Evolutionary conservation across 2,329 filamentous ascomycete genomes (phyloP).

Genomic region (Pseudophaeomoniella oleicola): DNA sequence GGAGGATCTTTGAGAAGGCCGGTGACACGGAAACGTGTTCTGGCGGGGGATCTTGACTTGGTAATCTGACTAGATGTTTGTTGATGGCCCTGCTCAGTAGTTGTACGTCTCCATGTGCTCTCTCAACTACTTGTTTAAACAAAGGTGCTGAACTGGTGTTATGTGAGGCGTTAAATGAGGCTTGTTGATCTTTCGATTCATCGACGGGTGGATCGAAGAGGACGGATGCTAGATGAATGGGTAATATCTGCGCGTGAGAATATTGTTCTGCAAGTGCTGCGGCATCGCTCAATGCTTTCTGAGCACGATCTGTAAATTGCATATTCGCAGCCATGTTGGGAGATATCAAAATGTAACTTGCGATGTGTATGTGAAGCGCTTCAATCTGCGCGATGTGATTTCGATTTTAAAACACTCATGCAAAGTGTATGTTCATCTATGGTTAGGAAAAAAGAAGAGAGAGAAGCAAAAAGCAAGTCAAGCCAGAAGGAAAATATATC

Average conservation of each 20-base stretch:
- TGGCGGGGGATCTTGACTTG: constrained; percentile 87
- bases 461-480: no score
- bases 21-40: constrained; percentile 75
- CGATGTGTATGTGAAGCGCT: no score
- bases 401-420: no score
- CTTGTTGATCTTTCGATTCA: constrained; percentile 66
- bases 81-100: constrained; percentile 78
- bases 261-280: constrained; percentile 81
- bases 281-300: constrained; percentile 78
- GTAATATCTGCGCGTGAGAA: constrained; percentile 76
- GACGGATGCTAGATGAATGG: constrained; percentile 65
- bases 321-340: no score
- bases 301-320: constrained; percentile 85
- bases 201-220: constrained; percentile 31
- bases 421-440: no score
- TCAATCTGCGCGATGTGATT: no score
- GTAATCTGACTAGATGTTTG: constrained; percentile 77
- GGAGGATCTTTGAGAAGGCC: constrained; percentile 65
- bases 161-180: constrained; percentile 48
- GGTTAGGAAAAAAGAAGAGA: no score
- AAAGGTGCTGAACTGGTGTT: constrained; percentile 53
- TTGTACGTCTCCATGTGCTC: constrained; percentile 84
- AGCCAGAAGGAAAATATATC: no score
- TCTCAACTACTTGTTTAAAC: constrained; percentile 87
- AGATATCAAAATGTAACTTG: no score